A percentile compares a stretch with the other conserved stretches of the same genome.
Evolutionary conservation across 768 basidiomycete species (phyloP).

Genomic region (Leccinum incarnatum): DNA sequence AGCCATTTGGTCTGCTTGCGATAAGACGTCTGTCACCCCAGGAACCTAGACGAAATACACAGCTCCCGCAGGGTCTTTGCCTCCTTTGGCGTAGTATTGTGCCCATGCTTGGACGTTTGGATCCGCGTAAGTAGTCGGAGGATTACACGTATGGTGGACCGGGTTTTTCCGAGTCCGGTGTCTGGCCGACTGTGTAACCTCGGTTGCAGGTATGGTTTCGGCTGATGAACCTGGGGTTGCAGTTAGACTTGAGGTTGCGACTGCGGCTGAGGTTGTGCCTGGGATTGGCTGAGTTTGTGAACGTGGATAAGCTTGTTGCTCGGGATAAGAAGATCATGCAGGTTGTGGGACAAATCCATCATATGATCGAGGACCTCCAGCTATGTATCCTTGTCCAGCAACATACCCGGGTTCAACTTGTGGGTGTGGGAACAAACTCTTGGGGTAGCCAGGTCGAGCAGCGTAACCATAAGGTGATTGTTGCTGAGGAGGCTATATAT

Average conservation of each 20-base stretch:
- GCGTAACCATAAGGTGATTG: slow-evolving; percentile 27
- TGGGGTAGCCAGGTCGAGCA: slow-evolving; percentile 22
- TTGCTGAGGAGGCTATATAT: slow-evolving; percentile 40
- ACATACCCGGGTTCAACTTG: slow-evolving; percentile 26
- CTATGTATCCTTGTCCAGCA: slow-evolving; percentile 21
- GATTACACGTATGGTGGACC: slow-evolving; percentile 59
- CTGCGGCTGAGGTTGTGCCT: slow-evolving; percentile 22
- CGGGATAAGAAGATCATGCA: slow-evolving; percentile 32
- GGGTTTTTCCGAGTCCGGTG: slow-evolving; percentile 16
- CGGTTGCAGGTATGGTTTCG: slow-evolving; percentile 14
- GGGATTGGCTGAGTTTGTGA: slow-evolving; percentile 33
- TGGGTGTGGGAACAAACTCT: slow-evolving; percentile 26
- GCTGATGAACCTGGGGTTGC: slow-evolving; percentile 31
- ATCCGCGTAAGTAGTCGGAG: slow-evolving; percentile 66
- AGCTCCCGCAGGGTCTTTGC: slow-evolving; percentile 66
- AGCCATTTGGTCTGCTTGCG: slow-evolving; percentile 6
- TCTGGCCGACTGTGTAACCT: slow-evolving; percentile 9
- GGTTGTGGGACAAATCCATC: slow-evolving; percentile 23
- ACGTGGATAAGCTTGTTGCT: slow-evolving; percentile 31
- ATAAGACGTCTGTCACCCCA: slow-evolving; percentile 52
- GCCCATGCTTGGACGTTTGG: slow-evolving; percentile 89
- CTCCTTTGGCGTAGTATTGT: slow-evolving; percentile 79
- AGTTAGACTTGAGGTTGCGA: slow-evolving; percentile 39
- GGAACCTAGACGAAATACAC: slow-evolving; percentile 82
- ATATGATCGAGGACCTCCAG: slow-evolving; percentile 21